Conservation (phyloP, 768 basidiomycete genomes). For the Tylopilus intermedius region DNA sequence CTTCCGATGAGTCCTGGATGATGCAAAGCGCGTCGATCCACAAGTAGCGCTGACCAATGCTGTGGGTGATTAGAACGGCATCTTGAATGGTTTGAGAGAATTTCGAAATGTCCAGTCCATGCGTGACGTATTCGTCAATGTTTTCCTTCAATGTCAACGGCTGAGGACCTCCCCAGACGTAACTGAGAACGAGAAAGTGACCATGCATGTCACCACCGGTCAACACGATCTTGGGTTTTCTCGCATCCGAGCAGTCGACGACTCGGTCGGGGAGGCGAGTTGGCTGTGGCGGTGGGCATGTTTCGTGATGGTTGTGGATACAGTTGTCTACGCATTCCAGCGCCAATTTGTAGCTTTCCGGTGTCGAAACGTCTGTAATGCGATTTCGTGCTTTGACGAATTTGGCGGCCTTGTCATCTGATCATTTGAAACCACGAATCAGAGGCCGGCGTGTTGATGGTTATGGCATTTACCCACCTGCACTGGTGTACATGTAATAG, state of each 20-base stretch:
- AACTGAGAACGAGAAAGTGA: background rate
- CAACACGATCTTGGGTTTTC: background rate
- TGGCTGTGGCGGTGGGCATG: background rate
- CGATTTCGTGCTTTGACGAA: constrained; percentile 2
- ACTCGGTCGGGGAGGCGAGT: background rate
- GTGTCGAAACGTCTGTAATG: background rate
- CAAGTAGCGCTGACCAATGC: background rate
- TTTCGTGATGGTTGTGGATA: background rate
- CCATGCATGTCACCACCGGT: background rate
- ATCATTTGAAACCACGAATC: background rate
- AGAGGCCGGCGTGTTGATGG: background rate
- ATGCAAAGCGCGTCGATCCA: constrained; percentile 3
- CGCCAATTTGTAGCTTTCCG: background rate
- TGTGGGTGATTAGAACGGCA: background rate
- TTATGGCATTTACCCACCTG: background rate
- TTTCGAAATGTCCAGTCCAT: background rate
- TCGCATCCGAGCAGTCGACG: background rate
- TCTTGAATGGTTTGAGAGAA: constrained; percentile 1
- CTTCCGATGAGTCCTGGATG: constrained; percentile 1
- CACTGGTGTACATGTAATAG: constrained; percentile 1
- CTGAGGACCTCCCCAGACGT: constrained; percentile 1
- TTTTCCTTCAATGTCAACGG: background rate
- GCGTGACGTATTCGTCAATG: background rate
- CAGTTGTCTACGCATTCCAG: background rate
- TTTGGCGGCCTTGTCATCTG: background rate